Evolutionary conservation across 164 flowering plant species (phyloP).

Genomic region (Annona cherimola): DNA sequence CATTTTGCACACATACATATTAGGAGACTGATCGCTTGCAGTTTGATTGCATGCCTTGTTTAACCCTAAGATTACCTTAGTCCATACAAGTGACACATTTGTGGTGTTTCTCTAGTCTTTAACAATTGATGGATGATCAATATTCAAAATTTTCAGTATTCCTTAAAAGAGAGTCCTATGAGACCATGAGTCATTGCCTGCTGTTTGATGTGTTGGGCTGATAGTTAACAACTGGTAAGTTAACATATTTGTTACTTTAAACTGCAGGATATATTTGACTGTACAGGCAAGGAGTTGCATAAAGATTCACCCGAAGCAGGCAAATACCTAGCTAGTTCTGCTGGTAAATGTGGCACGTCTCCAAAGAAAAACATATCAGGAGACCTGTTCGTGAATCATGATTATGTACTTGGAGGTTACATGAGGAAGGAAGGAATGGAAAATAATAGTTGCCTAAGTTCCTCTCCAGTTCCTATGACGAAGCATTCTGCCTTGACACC

Average conservation of each 20-base stretch:
- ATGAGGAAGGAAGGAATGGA: slow-evolving; percentile 3
- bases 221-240: background rate
- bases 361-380: slow-evolving; percentile 1
- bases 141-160: no score
- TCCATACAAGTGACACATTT: background rate
- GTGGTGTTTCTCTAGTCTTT: background rate
- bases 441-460: background rate
- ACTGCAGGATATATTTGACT: slow-evolving; percentile 24
- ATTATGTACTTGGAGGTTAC: background rate
- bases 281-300: slow-evolving; percentile 5
- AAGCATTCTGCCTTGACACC: background rate
- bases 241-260: slow-evolving; percentile 3
- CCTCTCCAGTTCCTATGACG: slow-evolving; percentile 6
- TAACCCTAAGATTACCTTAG: no score
- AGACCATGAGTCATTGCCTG: background rate
- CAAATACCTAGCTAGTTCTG: background rate
- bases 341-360: slow-evolving; percentile 6
- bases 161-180: background rate
- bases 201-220: background rate
- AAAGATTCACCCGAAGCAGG: slow-evolving; percentile 14
- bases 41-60: no score
- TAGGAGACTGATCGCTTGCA: no score
- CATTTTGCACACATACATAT: no score
- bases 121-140: background rate
- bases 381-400: background rate